Conservation (phyloP, 306 rosid species). For the Dryas drummondii region DNA sequence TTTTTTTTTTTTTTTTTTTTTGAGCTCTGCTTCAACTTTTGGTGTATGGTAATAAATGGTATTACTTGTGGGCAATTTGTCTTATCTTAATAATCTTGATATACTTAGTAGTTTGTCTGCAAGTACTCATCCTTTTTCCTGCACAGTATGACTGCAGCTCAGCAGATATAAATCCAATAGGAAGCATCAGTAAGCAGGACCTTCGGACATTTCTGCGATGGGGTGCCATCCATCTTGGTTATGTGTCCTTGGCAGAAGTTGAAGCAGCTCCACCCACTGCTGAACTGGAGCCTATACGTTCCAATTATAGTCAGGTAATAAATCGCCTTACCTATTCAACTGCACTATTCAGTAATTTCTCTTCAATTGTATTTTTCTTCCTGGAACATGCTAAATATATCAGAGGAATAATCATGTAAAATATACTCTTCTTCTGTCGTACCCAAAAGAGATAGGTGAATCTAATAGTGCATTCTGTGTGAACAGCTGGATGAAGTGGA, state of each 20-base stretch:
- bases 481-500: constrained; percentile 90
- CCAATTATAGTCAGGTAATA: constrained; percentile 83
- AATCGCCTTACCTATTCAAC: not conserved
- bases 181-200: constrained; percentile 91
- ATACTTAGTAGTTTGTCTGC: not conserved
- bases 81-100: not conserved
- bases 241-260: constrained; percentile 69
- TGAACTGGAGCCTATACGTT: constrained; percentile 93
- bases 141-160: constrained; percentile 90
- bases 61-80: not conserved
- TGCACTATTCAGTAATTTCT: not conserved
- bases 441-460: not conserved
- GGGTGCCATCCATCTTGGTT: constrained; percentile 91
- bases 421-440: not conserved
- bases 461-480: constrained; percentile 27
- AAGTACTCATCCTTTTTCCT: constrained; percentile 18
- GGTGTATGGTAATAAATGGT: not conserved
- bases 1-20: constrained; percentile 5
- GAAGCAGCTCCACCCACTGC: constrained; percentile 99
- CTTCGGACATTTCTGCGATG: constrained; percentile 78
- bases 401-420: not conserved
- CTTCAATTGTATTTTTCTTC: not conserved
- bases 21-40: not conserved
- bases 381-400: not conserved
- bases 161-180: constrained; percentile 94